Evolutionary conservation across 2,329 filamentous ascomycete species (phyloP).

Genomic region (Arthrobotrys pseudoclavata): DNA sequence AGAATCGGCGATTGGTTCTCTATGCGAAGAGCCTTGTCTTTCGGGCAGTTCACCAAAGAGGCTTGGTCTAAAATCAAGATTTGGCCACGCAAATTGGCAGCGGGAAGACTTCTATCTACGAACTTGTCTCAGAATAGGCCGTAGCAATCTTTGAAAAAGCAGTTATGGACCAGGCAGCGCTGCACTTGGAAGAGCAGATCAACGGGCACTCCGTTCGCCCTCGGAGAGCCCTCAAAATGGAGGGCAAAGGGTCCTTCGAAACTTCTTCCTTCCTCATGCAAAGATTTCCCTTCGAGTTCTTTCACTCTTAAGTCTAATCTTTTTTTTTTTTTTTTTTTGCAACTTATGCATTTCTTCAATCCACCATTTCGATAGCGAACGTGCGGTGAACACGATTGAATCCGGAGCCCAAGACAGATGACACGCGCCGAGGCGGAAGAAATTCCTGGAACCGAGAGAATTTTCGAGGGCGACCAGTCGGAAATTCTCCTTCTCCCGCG

Average conservation of each 20-base stretch:
- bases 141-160: conserved; percentile 24
- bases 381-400: conserved; percentile 61
- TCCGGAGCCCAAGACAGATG: conserved; percentile 61
- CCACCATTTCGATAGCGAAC: conserved; percentile 25
- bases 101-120: conserved; percentile 32
- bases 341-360: conserved; percentile 20
- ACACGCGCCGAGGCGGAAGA: conserved; percentile 58
- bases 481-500: conserved; percentile 71
- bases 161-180: conserved; percentile 15
- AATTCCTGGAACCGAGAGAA: conserved; percentile 64
- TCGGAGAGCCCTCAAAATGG: conserved; percentile 40
- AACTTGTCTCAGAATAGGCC: conserved; percentile 22
- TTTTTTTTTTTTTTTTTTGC: neutral
- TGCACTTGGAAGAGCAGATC: conserved; percentile 9
- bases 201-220: conserved; percentile 20
- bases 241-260: conserved; percentile 4
- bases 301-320: neutral
- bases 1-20: conserved; percentile 44
- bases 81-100: conserved; percentile 46
- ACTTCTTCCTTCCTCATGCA: neutral
- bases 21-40: conserved; percentile 56
- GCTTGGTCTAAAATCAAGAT: conserved; percentile 49
- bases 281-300: conserved; percentile 15
- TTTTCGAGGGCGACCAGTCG: conserved; percentile 62
- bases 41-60: conserved; percentile 43